Base-by-base conservation (phyloP, 805 yeast species). In the Komagataella ulmi region DNA sequence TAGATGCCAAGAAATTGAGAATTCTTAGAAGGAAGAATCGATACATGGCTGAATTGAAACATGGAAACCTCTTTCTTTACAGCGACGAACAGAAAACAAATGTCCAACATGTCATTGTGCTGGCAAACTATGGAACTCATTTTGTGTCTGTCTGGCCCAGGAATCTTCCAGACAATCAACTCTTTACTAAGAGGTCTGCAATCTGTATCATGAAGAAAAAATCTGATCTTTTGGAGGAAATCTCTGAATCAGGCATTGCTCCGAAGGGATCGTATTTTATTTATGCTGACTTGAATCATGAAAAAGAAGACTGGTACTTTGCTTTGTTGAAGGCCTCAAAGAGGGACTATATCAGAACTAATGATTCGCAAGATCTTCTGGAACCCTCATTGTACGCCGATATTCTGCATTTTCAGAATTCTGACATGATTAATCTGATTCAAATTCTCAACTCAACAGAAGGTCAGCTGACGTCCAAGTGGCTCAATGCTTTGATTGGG, bases 271-370 rank as follows among this genome's bases (percentile, higher is more conserved):
- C 71, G 1, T 77, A 77, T 58, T 91, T 76, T 63, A 65, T 91
- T 3, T 87, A 88, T 64, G 77, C 83, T 47, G 95, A 88, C 57
- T 75, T 80, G 49, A 88, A 89, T 57, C 75, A 75, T 52, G 89
- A 84, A 48, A 91, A 91, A 60, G 99, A 93, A 65, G 96, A 91
- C 63, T 83, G 97, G 85, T 93, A 91, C 63, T 89, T 88, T 65
- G 81, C 87, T 0, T 70, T 93, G 51, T 72, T 91, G n/a, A 72
- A 83, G 52, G 95, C 95, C 1, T 77, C 91, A 0, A 85, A 83
- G 54, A 65, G 67, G 4, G 67, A 65, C 7, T 55, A 57, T 14
- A 24, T 57, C 46, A 56, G 51, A 46, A 52, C 60, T 24, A 57
- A 54, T 49, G 51, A 54, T 3, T 53, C 57, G 17, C 55, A 61